These are phyloP conservation scores for Diaporthe longicolla DNA, from an alignment of 2,329 filamentous ascomycete genomes.

Conservation along the genomic window DNA sequence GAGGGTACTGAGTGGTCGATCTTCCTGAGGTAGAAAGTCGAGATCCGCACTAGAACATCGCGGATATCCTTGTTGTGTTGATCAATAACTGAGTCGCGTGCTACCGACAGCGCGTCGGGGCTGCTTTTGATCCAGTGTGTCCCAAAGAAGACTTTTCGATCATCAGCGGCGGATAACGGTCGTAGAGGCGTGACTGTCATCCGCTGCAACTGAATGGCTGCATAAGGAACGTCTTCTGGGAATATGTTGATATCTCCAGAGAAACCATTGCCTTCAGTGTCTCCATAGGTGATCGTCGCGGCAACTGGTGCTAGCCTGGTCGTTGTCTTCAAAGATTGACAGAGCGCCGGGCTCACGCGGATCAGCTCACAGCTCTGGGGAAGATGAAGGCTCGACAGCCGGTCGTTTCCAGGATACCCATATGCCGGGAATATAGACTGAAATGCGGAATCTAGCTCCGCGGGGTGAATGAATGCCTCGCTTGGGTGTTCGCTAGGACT, in stretches of 20 bases:
- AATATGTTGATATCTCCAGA: neutral
- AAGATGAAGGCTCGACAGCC: neutral
- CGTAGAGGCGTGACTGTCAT: constrained; percentile 9
- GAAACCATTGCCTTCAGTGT: neutral
- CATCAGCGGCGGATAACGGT: neutral
- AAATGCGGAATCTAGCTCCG: neutral
- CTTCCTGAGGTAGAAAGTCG: constrained; percentile 24
- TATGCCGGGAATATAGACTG: neutral
- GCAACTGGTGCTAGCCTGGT: neutral
- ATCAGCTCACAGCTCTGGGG: neutral
- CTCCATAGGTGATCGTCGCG: neutral
- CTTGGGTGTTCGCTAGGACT: neutral
- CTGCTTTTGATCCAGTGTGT: neutral
- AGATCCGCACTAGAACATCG: neutral
- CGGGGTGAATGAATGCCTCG: neutral
- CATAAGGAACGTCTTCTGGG: neutral
- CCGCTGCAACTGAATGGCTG: constrained; percentile 5
- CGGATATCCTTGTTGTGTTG: neutral
- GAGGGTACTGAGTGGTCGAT: neutral
- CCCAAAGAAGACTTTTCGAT: constrained; percentile 19
- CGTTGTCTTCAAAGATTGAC: neutral
- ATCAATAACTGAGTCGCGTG: neutral
- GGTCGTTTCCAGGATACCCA: neutral
- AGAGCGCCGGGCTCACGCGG: neutral
- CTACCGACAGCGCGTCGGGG: neutral